These are phyloP conservation scores for Megacollybia marginata DNA, from an alignment of 768 basidiomycete genomes.

Conservation along the genomic window DNA sequence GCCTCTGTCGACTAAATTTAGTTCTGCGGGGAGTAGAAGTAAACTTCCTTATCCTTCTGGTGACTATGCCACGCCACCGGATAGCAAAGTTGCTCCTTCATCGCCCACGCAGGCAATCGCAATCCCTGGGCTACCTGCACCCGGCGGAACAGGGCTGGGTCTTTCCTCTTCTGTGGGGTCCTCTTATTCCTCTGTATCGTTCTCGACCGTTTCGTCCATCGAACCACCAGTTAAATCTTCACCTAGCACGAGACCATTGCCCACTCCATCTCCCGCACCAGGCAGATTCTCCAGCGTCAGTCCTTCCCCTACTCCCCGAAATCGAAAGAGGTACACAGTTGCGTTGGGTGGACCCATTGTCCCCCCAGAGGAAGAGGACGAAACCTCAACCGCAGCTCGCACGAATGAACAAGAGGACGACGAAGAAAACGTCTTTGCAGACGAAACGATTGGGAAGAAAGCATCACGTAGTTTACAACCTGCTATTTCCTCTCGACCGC, in stretches of 20 bases:
- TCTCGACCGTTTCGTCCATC: constrained; percentile 15
- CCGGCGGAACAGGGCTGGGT: constrained; percentile 2
- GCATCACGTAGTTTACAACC: constrained; percentile 16
- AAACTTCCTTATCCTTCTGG: constrained; percentile 79
- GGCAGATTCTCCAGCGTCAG: constrained; percentile 32
- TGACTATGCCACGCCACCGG: constrained; percentile 68
- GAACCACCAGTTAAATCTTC: constrained; percentile 1
- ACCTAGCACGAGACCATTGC: constrained; percentile 14
- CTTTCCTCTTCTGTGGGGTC: constrained; percentile 2
- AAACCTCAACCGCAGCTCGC: constrained; percentile 7
- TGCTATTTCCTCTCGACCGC: not conserved
- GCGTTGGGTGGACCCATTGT: constrained; percentile 73
- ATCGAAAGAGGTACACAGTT: constrained; percentile 78
- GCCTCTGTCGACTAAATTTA: constrained; percentile 36
- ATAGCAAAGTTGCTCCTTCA: constrained; percentile 17
- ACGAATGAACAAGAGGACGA: constrained; percentile 19
- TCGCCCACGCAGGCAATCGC: constrained; percentile 31
- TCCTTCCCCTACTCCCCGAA: constrained; percentile 60
- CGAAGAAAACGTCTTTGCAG: constrained; percentile 36
- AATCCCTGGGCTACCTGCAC: constrained; percentile 36
- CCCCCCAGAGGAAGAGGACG: constrained; percentile 21
- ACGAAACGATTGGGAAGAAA: constrained; percentile 59
- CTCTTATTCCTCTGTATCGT: constrained; percentile 8
- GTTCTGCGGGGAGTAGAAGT: constrained; percentile 31
- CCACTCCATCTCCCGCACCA: constrained; percentile 20